Conservation (phyloP, 2,329 filamentous ascomycete species). For the Microsporum audouinii region DNA sequence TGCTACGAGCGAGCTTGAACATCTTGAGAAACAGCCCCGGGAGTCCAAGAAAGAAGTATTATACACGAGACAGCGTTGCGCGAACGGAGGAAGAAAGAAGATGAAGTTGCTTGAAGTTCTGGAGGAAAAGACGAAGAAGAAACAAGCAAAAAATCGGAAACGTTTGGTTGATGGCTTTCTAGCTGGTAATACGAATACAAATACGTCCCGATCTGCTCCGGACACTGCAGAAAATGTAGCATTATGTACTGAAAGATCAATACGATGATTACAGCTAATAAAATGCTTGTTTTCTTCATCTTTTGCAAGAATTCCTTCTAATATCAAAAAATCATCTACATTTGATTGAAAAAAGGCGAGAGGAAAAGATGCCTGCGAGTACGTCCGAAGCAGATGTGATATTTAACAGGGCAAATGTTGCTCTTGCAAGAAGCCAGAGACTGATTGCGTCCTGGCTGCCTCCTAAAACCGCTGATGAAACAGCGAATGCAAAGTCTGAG, state of each 20-base stretch:
- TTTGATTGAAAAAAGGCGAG: neutral
- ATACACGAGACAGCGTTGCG: neutral
- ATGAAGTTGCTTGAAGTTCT: neutral
- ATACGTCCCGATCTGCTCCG: constrained; percentile 1
- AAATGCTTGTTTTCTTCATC: neutral
- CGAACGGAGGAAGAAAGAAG: neutral
- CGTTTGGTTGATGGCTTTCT: neutral
- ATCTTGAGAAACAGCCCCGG: constrained; percentile 43
- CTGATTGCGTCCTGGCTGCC: constrained; percentile 48
- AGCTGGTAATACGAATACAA: neutral
- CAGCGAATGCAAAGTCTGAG: constrained; percentile 29
- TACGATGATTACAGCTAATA: neutral
- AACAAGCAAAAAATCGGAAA: neutral
- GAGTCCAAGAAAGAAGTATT: neutral
- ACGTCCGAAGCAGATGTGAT: constrained; percentile 43
- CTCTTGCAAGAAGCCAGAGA: constrained; percentile 43
- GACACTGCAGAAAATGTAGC: neutral
- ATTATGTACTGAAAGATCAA: neutral
- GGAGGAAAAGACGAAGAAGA: neutral
- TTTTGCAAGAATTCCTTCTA: neutral
- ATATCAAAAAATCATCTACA: neutral
- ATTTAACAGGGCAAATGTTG: constrained; percentile 43
- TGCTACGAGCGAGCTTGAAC: constrained; percentile 78
- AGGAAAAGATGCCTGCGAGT: neutral
- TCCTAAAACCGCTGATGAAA: constrained; percentile 31